Conservation (phyloP, 176 grass and related monocot genomes). For the Carex littledalei region DNA sequence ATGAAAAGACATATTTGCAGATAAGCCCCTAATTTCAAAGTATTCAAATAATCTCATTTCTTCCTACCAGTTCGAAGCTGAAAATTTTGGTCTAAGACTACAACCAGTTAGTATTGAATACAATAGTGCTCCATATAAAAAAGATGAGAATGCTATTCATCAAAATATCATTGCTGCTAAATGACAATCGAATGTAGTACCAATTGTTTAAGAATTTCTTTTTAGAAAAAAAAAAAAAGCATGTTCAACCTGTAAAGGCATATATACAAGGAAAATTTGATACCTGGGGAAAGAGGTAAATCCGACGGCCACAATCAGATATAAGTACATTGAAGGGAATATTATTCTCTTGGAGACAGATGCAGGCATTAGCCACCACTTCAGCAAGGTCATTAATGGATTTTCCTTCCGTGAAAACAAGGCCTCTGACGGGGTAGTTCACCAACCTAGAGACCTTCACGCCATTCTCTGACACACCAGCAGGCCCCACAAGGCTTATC, state of each 20-base stretch:
- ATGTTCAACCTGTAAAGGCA: background rate
- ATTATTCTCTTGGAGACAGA: slow-evolving; percentile 88
- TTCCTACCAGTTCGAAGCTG: background rate
- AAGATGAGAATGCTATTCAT: background rate
- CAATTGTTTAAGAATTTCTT: background rate
- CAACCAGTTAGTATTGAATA: background rate
- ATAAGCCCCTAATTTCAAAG: background rate
- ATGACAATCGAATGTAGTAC: background rate
- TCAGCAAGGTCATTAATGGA: slow-evolving; percentile 54
- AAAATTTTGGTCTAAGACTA: background rate
- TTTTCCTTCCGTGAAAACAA: slow-evolving; percentile 75
- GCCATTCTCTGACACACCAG: slow-evolving; percentile 32
- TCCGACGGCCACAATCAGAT: slow-evolving; percentile 55
- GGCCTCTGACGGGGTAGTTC: slow-evolving; percentile 87
- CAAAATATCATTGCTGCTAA: background rate
- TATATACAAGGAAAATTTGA: background rate
- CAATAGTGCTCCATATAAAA: background rate
- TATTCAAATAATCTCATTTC: background rate
- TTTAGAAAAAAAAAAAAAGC: background rate
- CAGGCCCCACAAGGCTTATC: slow-evolving; percentile 39
- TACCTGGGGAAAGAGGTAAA: slow-evolving; percentile 93
- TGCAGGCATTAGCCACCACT: slow-evolving; percentile 73
- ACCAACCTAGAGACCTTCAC: slow-evolving; percentile 73
- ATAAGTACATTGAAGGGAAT: slow-evolving; percentile 92
- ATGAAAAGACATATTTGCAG: background rate